Conservation (phyloP, 129 eudicot species). For the Arctium lappa region DNA sequence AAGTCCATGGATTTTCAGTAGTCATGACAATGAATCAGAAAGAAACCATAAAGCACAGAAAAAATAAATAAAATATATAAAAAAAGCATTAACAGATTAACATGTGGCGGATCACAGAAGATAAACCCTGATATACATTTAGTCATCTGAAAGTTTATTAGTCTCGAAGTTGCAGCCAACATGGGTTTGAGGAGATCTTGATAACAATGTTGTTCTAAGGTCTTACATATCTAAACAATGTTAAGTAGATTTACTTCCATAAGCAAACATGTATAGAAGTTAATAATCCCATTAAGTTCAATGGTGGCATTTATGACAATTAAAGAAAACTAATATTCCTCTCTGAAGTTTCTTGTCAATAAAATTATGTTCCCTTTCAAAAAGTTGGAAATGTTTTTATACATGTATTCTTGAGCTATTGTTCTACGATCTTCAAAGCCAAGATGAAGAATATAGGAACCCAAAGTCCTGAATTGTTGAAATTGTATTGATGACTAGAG, state of each 20-base stretch:
- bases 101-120: background rate
- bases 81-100: background rate
- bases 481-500: no score
- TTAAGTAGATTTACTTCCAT: background rate
- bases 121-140: background rate
- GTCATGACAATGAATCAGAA: background rate
- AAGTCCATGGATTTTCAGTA: background rate
- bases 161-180: constrained; percentile 6
- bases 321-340: background rate
- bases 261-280: constrained; percentile 3
- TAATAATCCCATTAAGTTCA: background rate
- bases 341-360: background rate
- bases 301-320: background rate
- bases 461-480: no score
- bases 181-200: background rate
- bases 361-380: no score
- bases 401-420: no score
- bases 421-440: no score
- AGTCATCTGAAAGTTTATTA: constrained; percentile 13
- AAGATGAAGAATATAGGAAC: no score
- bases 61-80: background rate
- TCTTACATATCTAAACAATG: background rate
- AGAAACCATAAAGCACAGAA: background rate
- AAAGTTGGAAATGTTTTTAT: no score
- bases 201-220: background rate